Percentiles rank a stretch among this genome's conserved stretches.
phyloP scores from a whole-genome alignment of 371 early-diverging fungal species.

The Mortierella sp. region DNA sequence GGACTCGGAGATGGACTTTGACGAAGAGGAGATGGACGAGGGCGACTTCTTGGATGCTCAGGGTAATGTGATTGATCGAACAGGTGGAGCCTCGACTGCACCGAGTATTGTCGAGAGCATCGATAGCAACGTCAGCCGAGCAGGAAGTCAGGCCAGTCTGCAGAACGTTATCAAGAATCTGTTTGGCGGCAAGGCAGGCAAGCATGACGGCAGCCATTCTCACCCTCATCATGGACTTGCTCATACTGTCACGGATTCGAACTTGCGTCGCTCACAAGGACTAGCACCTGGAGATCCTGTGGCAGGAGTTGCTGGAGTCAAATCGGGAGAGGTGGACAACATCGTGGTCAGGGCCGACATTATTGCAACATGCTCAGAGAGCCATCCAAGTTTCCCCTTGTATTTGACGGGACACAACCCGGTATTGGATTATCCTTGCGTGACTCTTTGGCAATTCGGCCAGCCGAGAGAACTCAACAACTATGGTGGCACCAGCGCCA shows the following conservation, averaged over 20 bases:
- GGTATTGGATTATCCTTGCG: constrained; percentile 62
- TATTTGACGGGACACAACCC: constrained; percentile 72
- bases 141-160: constrained; percentile 37
- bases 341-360: constrained; percentile 57
- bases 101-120: constrained; percentile 45
- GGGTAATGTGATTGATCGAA: constrained; percentile 44
- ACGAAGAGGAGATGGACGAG: constrained; percentile 58
- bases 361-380: constrained; percentile 66
- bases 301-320: constrained; percentile 18
- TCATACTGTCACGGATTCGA: constrained; percentile 56
- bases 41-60: constrained; percentile 47
- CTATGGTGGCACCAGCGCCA: constrained; percentile 68
- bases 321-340: constrained; percentile 56
- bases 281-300: constrained; percentile 2
- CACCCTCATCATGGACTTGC: constrained; percentile 34
- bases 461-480: constrained; percentile 69
- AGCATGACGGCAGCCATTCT: constrained; percentile 21
- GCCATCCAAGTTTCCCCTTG: constrained; percentile 72
- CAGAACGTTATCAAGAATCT: constrained; percentile 51
- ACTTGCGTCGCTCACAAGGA: constrained; percentile 48
- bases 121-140: constrained; percentile 31
- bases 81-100: constrained; percentile 27
- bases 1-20: constrained; percentile 69
- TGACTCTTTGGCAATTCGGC: constrained; percentile 73
- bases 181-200: constrained; percentile 24